Conservation (phyloP, 257 asterid species). For the Paulownia fortunei region DNA sequence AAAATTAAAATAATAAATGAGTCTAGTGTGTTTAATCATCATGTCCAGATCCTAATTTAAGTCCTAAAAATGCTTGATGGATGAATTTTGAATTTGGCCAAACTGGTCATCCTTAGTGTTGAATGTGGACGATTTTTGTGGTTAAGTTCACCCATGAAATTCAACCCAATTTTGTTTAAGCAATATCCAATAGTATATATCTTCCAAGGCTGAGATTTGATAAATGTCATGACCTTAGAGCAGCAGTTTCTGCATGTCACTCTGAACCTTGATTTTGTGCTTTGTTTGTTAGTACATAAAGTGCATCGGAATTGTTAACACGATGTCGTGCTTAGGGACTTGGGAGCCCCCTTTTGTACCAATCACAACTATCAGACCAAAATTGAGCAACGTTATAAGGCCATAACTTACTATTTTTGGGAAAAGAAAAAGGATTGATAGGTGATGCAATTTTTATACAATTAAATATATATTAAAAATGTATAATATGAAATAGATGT, state of each 20-base stretch:
- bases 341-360: neutral
- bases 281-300: constrained; percentile 13
- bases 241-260: neutral
- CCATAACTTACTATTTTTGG: neutral
- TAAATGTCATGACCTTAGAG: neutral
- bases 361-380: neutral
- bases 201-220: neutral
- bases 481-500: no score
- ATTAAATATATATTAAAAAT: no score
- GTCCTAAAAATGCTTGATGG: no score
- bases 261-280: constrained; percentile 3
- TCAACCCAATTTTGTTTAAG: neutral
- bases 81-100: no score
- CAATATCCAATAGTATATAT: neutral
- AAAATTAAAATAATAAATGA: no score
- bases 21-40: no score
- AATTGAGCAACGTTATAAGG: neutral
- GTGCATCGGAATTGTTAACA: neutral
- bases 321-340: neutral
- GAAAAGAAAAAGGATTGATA: no score
- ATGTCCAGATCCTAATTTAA: no score
- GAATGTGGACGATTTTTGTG: neutral
- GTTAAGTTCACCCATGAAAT: neutral
- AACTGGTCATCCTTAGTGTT: no score
- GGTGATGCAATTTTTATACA: no score